phyloP scores from a whole-genome alignment of 2,329 filamentous ascomycete genomes.

The Hypoxylon sp. region DNA sequence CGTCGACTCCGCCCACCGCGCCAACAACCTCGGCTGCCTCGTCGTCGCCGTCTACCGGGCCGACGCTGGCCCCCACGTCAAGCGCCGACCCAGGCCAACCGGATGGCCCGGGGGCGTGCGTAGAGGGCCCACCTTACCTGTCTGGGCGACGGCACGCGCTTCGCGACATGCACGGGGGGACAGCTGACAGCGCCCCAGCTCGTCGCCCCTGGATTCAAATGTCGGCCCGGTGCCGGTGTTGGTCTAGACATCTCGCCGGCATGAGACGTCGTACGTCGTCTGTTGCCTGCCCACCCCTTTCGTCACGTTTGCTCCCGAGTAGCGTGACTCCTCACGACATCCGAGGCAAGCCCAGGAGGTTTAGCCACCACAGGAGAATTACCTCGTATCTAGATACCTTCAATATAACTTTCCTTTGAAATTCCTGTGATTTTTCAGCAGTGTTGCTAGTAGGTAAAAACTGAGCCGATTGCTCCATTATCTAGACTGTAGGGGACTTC shows the following conservation, averaged over 20 bases:
- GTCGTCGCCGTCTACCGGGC: not conserved
- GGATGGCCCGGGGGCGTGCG: constrained; percentile 17
- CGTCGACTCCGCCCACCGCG: not conserved
- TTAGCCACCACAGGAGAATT: too few species aligned
- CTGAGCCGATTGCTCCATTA: too few species aligned
- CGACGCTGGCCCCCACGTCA: not conserved
- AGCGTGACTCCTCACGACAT: too few species aligned
- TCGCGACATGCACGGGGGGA: constrained; percentile 40
- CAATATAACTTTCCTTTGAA: not conserved
- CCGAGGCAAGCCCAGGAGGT: too few species aligned
- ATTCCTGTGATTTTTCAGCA: not conserved
- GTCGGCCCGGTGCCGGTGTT: constrained; percentile 29
- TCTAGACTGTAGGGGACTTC: too few species aligned
- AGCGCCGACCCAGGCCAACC: not conserved
- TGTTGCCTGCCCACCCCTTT: not conserved
- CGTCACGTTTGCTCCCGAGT: too few species aligned
- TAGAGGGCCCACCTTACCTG: constrained; percentile 40
- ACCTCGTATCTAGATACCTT: not conserved
- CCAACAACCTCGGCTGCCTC: not conserved
- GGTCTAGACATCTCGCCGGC: constrained; percentile 36
- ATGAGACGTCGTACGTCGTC: not conserved
- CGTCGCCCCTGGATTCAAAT: constrained; percentile 37
- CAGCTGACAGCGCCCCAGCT: constrained; percentile 32
- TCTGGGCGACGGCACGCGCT: constrained; percentile 35
- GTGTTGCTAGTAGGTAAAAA: not conserved